Evolutionary conservation across 441 rosid species (phyloP).

Genomic region (Populus hybrid): DNA sequence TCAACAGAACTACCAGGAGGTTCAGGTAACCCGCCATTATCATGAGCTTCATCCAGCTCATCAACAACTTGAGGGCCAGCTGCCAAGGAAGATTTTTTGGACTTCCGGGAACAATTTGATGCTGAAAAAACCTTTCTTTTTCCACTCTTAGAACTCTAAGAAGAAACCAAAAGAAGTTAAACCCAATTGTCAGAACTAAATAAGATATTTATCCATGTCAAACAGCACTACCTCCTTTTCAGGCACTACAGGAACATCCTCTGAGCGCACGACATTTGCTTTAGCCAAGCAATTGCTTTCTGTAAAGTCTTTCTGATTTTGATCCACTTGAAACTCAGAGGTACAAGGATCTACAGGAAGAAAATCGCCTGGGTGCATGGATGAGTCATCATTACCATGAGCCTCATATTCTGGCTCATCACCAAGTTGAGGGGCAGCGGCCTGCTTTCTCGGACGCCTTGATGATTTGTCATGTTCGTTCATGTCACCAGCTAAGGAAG

Average conservation of each 20-base stretch:
- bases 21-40: slow-evolving; percentile 24
- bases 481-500: background rate
- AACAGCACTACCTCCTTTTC: slow-evolving; percentile 36
- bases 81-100: slow-evolving; percentile 23
- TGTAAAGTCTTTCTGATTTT: background rate
- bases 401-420: background rate
- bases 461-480: background rate
- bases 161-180: slow-evolving; percentile 12
- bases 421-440: background rate
- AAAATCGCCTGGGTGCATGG: background rate
- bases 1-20: slow-evolving; percentile 30
- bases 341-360: background rate
- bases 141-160: slow-evolving; percentile 31
- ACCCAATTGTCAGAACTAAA: background rate
- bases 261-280: slow-evolving; percentile 13
- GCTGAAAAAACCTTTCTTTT: slow-evolving; percentile 25
- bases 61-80: slow-evolving; percentile 28
- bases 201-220: background rate
- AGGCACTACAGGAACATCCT: slow-evolving; percentile 28
- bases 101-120: slow-evolving; percentile 22
- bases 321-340: background rate
- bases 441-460: background rate
- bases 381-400: background rate
- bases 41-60: slow-evolving; percentile 33
- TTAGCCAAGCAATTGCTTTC: background rate